Conservation (phyloP, 2,329 filamentous ascomycete species). For the Dryadomyces quercus-mongolicae region DNA sequence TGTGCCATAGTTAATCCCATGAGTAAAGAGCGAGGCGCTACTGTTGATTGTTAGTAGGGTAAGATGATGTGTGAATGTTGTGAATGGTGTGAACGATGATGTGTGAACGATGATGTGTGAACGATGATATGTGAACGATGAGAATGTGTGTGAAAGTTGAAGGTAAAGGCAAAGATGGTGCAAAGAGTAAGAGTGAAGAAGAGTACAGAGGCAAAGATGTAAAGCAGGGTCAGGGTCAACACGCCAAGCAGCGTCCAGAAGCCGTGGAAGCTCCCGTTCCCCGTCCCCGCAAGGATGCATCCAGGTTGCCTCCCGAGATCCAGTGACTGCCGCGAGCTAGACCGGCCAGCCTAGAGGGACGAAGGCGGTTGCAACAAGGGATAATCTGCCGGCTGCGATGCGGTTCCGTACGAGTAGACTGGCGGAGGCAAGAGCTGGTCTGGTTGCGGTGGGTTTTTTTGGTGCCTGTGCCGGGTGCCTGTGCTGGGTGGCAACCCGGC, state of each 20-base stretch:
- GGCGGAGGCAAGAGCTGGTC: neutral
- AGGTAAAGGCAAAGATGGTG: too few relatives aligned
- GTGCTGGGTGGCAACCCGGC: slow-evolving; percentile 6
- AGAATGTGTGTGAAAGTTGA: too few relatives aligned
- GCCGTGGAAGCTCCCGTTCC: too few relatives aligned
- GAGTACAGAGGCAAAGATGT: too few relatives aligned
- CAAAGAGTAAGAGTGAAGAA: too few relatives aligned
- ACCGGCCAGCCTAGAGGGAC: neutral
- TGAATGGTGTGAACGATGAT: too few relatives aligned
- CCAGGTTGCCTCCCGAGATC: neutral
- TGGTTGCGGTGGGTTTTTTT: slow-evolving; percentile 3
- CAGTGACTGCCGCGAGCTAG: neutral
- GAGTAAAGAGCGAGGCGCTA: slow-evolving; percentile 2
- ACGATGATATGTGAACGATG: too few relatives aligned
- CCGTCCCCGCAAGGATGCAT: neutral
- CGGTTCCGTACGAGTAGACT: neutral
- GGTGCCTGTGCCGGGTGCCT: neutral
- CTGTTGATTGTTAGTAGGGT: slow-evolving; percentile 3
- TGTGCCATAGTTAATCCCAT: slow-evolving; percentile 35
- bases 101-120: too few relatives aligned
- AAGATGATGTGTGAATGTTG: neutral
- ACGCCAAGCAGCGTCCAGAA: too few relatives aligned
- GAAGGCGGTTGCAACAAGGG: neutral
- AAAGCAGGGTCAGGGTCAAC: too few relatives aligned
- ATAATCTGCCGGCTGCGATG: neutral